Base-by-base conservation (phyloP, 305 asterid species). In the Petunia hybrid region DNA sequence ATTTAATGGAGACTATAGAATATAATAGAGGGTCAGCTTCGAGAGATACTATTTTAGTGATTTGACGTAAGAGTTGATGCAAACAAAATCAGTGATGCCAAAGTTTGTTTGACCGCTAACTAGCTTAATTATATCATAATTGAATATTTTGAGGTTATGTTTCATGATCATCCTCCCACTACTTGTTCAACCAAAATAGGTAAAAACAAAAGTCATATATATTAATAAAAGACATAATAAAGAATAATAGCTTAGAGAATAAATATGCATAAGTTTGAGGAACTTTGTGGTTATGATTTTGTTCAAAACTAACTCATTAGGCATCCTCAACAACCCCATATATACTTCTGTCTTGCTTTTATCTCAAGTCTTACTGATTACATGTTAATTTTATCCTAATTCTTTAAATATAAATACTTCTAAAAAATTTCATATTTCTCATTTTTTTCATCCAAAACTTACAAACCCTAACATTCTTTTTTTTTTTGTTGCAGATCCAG, bases 31-130 rank as follows among this genome's bases (percentile, higher is more conserved):
- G 85, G 69, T 85, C 84, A 83, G 46, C 42, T 57, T 55, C 51
- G 42, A 84, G 42, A 84, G 62, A 63, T 40, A 65, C 14, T 63
- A 55, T 85, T 82, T 62, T 80, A 79, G 83, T 79, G 64, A 84
- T 31, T 73, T 89, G 86, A 84, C 86, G 84, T 81, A 71, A 82
- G 89, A 76, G 61, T 86, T 86, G 89, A 88, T 86, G 91, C 82
- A 86, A 87, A 80, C 79, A 38, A 10, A 73, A 81, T 46, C n/a
- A 78, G 14, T 5, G 59, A 78, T 78, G 81, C 46, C 55, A 62
- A 57, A 62, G 46, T 62, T 48, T 61, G 60, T 64, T 78, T 78
- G 81, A 43, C 73, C 46, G 43, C 57, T 77, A 22, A 46, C 13
- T 35, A 31, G 3, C 9, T 41, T 22, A 51, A 8, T 51, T 6